Evolutionary conservation across 2,329 filamentous ascomycete genomes (phyloP).

Genomic region (Rhynchosporium graminicola): DNA sequence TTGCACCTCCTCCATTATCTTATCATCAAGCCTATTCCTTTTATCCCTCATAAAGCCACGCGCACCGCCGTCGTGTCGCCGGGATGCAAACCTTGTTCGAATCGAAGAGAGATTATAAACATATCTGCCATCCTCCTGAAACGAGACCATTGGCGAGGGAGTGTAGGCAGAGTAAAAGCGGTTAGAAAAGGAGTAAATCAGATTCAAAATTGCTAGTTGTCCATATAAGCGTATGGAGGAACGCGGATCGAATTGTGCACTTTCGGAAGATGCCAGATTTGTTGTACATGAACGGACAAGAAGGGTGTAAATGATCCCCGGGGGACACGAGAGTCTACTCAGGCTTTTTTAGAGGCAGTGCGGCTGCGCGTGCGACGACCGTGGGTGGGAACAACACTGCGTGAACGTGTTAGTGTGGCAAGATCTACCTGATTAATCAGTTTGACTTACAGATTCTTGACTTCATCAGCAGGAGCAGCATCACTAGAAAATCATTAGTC

Average conservation of each 20-base stretch:
- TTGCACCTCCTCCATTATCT: neutral
- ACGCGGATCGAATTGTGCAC: neutral
- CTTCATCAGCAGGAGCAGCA: neutral
- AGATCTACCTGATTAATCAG: neutral
- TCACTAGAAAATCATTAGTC: neutral
- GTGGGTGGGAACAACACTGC: neutral
- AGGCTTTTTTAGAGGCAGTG: slow-evolving; percentile 9
- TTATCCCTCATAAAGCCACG: no score
- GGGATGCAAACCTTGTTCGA: neutral
- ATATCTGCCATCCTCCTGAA: neutral
- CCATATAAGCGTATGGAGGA: neutral
- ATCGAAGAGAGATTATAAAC: neutral
- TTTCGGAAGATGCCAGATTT: neutral
- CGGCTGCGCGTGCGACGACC: slow-evolving; percentile 11
- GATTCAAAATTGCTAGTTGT: slow-evolving; percentile 4
- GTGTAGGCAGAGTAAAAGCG: neutral
- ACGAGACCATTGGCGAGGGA: no score
- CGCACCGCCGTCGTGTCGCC: no score
- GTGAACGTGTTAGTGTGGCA: neutral
- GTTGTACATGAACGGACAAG: neutral
- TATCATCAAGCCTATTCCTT: slow-evolving; percentile 5
- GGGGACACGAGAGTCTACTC: no score
- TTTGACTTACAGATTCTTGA: slow-evolving; percentile 6
- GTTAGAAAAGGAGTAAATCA: neutral
- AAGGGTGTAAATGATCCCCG: neutral